Percentiles rank a stretch among this genome's conserved stretches.
phyloP scores from a whole-genome alignment of 495 filamentous ascomycete species.

The Aspergillus leporis region DNA sequence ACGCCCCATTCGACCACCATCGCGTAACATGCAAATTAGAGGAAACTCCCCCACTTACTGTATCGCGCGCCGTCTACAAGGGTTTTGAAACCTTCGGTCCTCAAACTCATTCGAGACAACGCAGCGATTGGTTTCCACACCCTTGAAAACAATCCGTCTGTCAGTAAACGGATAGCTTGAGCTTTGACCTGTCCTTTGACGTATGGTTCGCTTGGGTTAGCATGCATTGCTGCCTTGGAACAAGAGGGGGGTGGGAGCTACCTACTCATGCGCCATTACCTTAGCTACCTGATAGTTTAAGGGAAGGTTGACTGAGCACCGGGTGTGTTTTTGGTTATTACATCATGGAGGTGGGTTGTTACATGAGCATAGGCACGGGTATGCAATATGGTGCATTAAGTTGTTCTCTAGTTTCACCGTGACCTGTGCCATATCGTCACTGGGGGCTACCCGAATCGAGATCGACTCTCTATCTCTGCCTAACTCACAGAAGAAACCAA shows the following conservation, averaged over 20 bases:
- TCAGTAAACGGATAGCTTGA: constrained; percentile 14
- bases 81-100: neutral
- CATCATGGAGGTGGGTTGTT: neutral
- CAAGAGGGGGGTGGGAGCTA: neutral
- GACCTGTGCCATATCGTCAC: neutral
- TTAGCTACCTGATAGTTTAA: neutral
- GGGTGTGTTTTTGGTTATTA: neutral
- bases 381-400: neutral
- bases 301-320: neutral
- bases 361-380: neutral
- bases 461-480: no score
- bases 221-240: constrained; percentile 16
- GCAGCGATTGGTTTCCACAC: constrained; percentile 8
- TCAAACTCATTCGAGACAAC: constrained; percentile 7
- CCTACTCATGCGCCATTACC: neutral
- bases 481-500: neutral
- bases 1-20: neutral
- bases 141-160: constrained; percentile 4
- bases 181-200: constrained; percentile 19
- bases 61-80: neutral
- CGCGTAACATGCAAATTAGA: neutral
- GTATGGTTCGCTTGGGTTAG: constrained; percentile 7
- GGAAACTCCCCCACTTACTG: neutral
- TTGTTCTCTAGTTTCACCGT: neutral
- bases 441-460: no score